Base-by-base conservation (phyloP, 2,329 filamentous ascomycete genomes). In the Acrodontium crateriforme region DNA sequence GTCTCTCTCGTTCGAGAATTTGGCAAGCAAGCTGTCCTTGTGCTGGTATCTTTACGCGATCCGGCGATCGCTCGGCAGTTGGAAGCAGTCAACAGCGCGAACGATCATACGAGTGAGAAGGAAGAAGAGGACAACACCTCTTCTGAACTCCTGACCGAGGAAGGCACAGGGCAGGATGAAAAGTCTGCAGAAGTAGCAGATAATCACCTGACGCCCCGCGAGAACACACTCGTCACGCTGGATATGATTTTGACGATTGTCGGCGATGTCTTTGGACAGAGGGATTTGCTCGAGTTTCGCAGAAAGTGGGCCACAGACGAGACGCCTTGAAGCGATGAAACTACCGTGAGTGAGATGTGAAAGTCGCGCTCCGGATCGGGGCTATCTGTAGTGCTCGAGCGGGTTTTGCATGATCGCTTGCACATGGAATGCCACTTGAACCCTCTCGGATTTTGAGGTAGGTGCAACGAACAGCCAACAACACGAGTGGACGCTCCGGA, bases 161-260 rank as follows among this genome's bases (percentile, higher is more conserved):
- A 20, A 38, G 55, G 16, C 55, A 53, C 16, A 50, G 50, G 6
- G 42, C 22, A 49, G 11, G 51, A 54, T 9, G 43, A 42, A 9
- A 38, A 42, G 3, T 44, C 45, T 4, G 39, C 14, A 12, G n/a
- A n/a, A n/a, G 18, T 20, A 8, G 20, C 8, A n/a, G 20, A 22
- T 12, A 8, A 22, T 12, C 4, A 10, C 10, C 13, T 11, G 7
- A 18, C 12, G 16, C 39, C 4, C 9, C 6, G 18, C 4, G 24
- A 21, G 41, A 42, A 46, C 25, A 50, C 47, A 4, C 35, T 44
- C 5, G 77, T 74, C n/a, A 84, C 83, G 21, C 63, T 94, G 18
- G 85, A 91, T 55, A 92, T 92, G 82, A 81, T 94, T 29, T 62
- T 94, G 41, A 89, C 81, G 0, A 67, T 94, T 18, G 76, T 79